phyloP scores from a whole-genome alignment of 169 alveolate genomes.

The Plasmodium knowlesi region DNA sequence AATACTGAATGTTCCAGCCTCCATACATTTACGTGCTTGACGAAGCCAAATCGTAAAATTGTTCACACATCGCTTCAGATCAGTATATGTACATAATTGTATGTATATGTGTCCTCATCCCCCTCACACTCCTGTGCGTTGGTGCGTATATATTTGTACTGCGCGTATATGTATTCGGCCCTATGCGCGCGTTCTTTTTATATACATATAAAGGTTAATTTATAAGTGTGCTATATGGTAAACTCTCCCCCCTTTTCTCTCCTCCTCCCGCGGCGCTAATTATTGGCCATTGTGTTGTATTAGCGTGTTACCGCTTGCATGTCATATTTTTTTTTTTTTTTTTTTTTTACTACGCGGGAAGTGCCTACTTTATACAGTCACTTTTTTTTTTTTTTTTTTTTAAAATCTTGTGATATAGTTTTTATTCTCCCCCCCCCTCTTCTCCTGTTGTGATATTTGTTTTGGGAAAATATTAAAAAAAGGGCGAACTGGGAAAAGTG shows the following conservation, averaged over 20 bases:
- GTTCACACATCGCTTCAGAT: background rate
- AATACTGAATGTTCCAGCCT: conserved; percentile 8
- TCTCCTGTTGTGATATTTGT: background rate
- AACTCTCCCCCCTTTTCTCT: background rate
- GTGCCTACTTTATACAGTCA: background rate
- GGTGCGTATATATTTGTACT: background rate
- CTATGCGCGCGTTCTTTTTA: background rate
- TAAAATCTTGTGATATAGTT: background rate
- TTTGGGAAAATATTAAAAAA: background rate
- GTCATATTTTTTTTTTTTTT: background rate
- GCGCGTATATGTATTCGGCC: background rate
- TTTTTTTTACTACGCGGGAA: background rate
- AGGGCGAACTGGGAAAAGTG: background rate
- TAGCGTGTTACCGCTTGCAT: background rate
- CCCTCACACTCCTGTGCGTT: background rate
- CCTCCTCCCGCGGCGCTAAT: background rate
- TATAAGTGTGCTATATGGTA: background rate
- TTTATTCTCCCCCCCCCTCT: background rate
- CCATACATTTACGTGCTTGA: conserved; percentile 14
- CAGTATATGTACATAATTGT: conserved; percentile 12
- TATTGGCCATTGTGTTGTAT: background rate
- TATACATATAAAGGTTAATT: background rate
- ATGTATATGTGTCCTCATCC: background rate
- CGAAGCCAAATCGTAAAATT: conserved; percentile 9
- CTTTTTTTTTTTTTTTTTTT: background rate